Evolutionary conservation across 176 grass and related monocot genomes (phyloP), one percentile per base, ranked within the genome.

Genomic region (Oropetium thomaeum): DNA sequence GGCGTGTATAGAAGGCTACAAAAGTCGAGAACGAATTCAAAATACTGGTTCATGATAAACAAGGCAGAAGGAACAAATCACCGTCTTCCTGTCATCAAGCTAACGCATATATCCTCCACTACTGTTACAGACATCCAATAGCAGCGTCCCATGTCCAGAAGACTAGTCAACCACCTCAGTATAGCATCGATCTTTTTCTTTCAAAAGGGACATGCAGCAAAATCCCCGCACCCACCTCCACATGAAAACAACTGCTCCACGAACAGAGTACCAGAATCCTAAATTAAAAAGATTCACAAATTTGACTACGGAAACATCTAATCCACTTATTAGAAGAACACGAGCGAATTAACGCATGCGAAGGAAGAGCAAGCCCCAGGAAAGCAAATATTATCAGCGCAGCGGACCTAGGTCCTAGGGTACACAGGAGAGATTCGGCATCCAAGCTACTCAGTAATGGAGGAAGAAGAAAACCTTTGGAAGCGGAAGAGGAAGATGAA

Each of bases 391-490:
- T 45, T 33, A 72, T 58, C 58, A 40, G 17, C 19, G 41, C 11
- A 28, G 40, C 7, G 28, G 32, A 22, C 16, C 37, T 63, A 28
- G 26, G 27, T 78, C 15, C 15, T 1, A 25, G n/a, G n/a, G 2
- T 41, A 58, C 66, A 77, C 73, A 78, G 38, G 58, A 37, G 25
- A 63, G 27, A 37, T 63, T 11, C 5, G 33, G 44, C 25, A 28
- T 19, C 0, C 30, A n/a, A 39, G 23, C 52, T 52, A 23, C 16
- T 39, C 7, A 20, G 40, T 23, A 67, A 5, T n/a, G 20, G 54
- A 22, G 31, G 41, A 23, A 69, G 57, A 70, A 2, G 80, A 37
- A 19, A 60, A 88, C 86, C 86, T 88, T 69, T 70, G 70, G 70
- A 62, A 38, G 25, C 55, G 44, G 78, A 74, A 14, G 75, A 79